phyloP scores from a whole-genome alignment of 2,329 filamentous ascomycete genomes.

The Boeremia exigua region DNA sequence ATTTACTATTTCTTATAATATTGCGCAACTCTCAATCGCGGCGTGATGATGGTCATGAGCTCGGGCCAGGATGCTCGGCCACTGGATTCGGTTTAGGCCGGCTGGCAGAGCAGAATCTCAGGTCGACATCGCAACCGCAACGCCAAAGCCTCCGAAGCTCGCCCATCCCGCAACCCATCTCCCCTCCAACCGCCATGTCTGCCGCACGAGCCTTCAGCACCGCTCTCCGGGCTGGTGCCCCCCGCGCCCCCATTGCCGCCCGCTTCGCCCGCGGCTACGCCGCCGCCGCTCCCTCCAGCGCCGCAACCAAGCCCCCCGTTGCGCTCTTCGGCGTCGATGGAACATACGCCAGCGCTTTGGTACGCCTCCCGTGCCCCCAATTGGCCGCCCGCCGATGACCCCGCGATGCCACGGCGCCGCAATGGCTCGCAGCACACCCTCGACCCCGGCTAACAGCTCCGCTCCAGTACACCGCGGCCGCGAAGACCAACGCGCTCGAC shows the following conservation, averaged over 20 bases:
- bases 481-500: conserved; percentile 86
- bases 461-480: conserved; percentile 88
- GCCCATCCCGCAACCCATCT: conserved; percentile 45
- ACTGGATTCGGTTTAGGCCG: conserved; percentile 15
- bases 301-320: conserved; percentile 81
- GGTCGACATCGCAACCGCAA: conserved; percentile 18
- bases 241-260: conserved; percentile 66
- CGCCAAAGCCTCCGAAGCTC: conserved; percentile 29
- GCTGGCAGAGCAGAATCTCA: conserved; percentile 16
- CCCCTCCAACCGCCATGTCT: conserved; percentile 57
- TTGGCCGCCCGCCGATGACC: conserved; percentile 26
- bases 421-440: conserved; percentile 23
- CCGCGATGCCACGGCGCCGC: conserved; percentile 24
- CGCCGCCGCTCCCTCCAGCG: conserved; percentile 60
- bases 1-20: too few species aligned
- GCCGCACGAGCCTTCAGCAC: conserved; percentile 63
- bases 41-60: too few species aligned
- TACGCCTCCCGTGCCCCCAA: conserved; percentile 60
- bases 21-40: too few species aligned
- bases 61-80: neutral
- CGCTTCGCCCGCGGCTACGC: conserved; percentile 77
- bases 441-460: conserved; percentile 38
- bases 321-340: conserved; percentile 95
- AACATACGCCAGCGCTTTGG: conserved; percentile 97
- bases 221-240: conserved; percentile 61